Evolutionary conservation across 768 basidiomycete species (phyloP), one percentile per base, ranked within the genome.

Genomic region (Xerocomus potaroensis): DNA sequence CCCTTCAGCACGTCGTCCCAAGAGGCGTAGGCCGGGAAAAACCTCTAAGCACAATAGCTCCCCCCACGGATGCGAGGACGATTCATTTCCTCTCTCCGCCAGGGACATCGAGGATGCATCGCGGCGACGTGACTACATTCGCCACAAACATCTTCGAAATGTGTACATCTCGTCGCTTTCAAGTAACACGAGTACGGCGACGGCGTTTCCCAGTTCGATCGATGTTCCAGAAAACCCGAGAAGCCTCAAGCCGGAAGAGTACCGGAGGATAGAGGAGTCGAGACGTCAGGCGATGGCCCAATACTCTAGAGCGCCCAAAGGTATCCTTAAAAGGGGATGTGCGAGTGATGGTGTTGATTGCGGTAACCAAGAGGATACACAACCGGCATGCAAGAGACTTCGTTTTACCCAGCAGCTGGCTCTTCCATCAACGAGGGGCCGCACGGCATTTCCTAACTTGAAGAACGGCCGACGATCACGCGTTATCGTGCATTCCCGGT

Each of bases 231-330:
- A 57, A 35, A 48, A 45, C 12, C 53, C 63, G 11, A 52, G 48
- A 34, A 47, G 47, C 38, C 50, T 65, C 18, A 52, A 47, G 23
- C 46, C 50, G 7, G 58, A 56, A 35, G 66, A 65, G 41, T 65
- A 45, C 48, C 38, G 50, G 32, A 49, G 37, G 30, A 54, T 65
- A 50, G 50, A 62, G 21, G 55, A 65, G 34, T 46, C 45, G 3
- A 58, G 55, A 22, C 62, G 54, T 18, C 61, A 65, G 55, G 66
- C 64, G n/a, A 53, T 68, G 44, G 6, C 50, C 12, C 51, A 60
- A 2, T 60, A 39, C 35, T 46, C 55, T 26, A 40, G 51, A 26
- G 53, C 52, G 4, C 66, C 65, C 38, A 53, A 53, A 32, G 60
- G 62, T 6, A 61, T 66, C 19, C 41, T 66, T 43, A 66, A 66